These are phyloP conservation scores for Dendrobium chrysotoxum DNA, from an alignment of 106 monocot species.

Conservation along the genomic window DNA sequence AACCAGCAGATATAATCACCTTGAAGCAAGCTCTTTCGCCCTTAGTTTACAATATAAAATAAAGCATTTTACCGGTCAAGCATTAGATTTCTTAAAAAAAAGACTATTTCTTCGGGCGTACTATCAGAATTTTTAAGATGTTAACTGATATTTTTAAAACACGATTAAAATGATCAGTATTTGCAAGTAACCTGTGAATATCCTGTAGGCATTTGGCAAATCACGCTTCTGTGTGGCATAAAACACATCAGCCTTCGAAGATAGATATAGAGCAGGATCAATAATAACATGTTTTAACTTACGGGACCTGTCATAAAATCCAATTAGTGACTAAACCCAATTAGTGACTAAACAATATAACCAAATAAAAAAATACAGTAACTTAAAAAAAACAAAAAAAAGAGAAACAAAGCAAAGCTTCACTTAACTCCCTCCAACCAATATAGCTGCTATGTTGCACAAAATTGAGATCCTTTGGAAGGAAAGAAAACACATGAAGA, in stretches of 20 bases:
- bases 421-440: conserved; percentile 75
- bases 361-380: too few relatives aligned
- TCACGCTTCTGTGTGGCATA: conserved; percentile 91
- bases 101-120: not conserved
- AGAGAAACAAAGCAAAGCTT: not conserved
- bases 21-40: not conserved
- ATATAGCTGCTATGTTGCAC: conserved; percentile 80
- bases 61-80: not conserved
- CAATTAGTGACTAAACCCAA: not conserved
- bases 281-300: conserved; percentile 66
- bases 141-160: not conserved
- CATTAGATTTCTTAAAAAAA: not conserved
- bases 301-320: conserved; percentile 37
- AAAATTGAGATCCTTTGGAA: conserved; percentile 86
- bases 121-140: not conserved
- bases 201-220: conserved; percentile 65
- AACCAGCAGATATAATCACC: not conserved
- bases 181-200: conserved; percentile 70
- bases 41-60: not conserved
- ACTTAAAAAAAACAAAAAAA: not conserved
- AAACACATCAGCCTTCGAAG: conserved; percentile 51
- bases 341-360: not conserved
- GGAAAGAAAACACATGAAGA: conserved; percentile 88
- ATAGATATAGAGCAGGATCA: conserved; percentile 80
- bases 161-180: not conserved